Evolutionary conservation across 2,329 filamentous ascomycete species (phyloP), one percentile per base, ranked within the genome.

Genomic region (Xylaria sp.): DNA sequence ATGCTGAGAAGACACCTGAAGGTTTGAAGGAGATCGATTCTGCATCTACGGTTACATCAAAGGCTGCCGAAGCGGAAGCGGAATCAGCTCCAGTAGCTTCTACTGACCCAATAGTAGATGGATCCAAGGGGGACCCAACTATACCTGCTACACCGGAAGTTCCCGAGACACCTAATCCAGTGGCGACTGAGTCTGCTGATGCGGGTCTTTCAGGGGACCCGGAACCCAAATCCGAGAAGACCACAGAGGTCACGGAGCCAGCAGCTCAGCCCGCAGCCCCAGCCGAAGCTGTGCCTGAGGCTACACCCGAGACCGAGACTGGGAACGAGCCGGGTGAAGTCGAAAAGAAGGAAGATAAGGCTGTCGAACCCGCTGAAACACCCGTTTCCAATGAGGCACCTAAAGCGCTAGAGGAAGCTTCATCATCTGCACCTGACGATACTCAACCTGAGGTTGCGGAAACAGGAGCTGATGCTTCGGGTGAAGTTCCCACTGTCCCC

Each of bases 191-290:
- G 25, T 43, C 54, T 33, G 17, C 29, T 17, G 51, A 60, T 38
- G 47, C 48, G n/a, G 57, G 58, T 3, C 21, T 60, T 9, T n/a
- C 62, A 5, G 55, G 41, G n/a, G 60, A 60, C 4, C 21, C 40
- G 17, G 44, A 54, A 7, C 52, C 57, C 2, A 58, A 60, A 13
- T 41, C 41, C 35, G 27, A 52, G 29, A 44, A 58, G 49, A 48
- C 48, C 19, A 37, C 35, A 38, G 47, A 55, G 3, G 41, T 21
- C 19, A 31, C 21, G 7, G 33, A 56, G 15, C 15, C 33, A 2
- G 2, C 25, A 27, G 13, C 48, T 15, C 7, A 47, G 8, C n/a
- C 31, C 8, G 2, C 25, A 27, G 13, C 48, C 10, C 7, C 38
- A 13, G 10, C 31, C 8, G n/a, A 46, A 21, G 19, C 17, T 11